These are phyloP conservation scores for Teratosphaeria viscida DNA, from an alignment of 2,329 filamentous ascomycete genomes.

Conservation along the genomic window DNA sequence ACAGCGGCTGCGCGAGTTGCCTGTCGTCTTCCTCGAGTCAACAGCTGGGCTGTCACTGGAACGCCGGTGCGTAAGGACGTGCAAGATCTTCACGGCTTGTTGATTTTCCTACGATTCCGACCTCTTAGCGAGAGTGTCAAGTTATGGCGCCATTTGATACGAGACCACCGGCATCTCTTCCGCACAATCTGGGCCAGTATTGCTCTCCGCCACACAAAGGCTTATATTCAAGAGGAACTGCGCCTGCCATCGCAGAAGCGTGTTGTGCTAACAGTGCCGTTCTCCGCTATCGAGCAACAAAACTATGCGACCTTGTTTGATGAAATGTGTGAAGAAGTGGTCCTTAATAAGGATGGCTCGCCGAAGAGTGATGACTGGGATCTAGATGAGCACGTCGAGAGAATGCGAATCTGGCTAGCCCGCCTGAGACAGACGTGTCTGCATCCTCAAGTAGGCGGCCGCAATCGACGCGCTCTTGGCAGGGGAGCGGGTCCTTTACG, in stretches of 20 bases:
- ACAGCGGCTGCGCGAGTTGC: conserved; percentile 75
- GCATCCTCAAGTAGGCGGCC: conserved; percentile 69
- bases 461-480: conserved; percentile 54
- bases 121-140: conserved; percentile 57
- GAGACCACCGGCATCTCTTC: conserved; percentile 53
- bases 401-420: conserved; percentile 71
- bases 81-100: conserved; percentile 65
- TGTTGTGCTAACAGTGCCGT: conserved; percentile 78
- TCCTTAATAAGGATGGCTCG: conserved; percentile 52
- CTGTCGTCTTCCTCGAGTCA: conserved; percentile 66
- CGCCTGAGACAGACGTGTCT: conserved; percentile 72
- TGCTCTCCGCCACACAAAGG: conserved; percentile 77
- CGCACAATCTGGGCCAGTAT: conserved; percentile 58
- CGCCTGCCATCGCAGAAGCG: conserved; percentile 72
- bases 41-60: conserved; percentile 86
- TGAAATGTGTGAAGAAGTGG: conserved; percentile 61
- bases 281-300: conserved; percentile 83
- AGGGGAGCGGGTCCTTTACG: conserved; percentile 54
- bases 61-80: conserved; percentile 78
- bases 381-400: conserved; percentile 52
- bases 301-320: conserved; percentile 70
- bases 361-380: conserved; percentile 56
- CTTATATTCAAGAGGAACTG: conserved; percentile 64
- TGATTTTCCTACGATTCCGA: conserved; percentile 70
- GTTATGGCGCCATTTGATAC: conserved; percentile 58